Evolutionary conservation across 1,284 basidiomycete species (phyloP).

Genomic region (Phylloboletellus chloephorus): DNA sequence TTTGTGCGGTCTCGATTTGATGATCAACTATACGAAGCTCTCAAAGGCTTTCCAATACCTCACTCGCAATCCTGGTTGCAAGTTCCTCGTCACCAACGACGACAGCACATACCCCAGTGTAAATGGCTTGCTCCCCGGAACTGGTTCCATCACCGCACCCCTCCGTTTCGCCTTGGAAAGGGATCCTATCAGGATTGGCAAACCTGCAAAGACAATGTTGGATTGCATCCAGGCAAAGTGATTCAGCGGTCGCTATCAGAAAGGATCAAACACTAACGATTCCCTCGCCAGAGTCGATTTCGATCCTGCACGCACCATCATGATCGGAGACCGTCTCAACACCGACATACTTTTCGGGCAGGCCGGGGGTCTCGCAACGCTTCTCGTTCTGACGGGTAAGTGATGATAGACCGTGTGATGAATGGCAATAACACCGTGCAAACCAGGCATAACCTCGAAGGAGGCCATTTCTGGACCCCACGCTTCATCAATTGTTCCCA

Average conservation of each 20-base stretch:
- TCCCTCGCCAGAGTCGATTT: constrained; percentile 66
- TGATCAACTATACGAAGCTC: constrained; percentile 88
- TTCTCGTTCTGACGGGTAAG: constrained; percentile 90
- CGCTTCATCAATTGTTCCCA: constrained; percentile 67
- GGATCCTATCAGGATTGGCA: constrained; percentile 81
- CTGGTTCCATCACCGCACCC: constrained; percentile 81
- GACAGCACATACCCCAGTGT: constrained; percentile 86
- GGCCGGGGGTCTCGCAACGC: constrained; percentile 77
- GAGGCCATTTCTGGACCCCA: constrained; percentile 69
- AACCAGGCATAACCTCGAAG: constrained; percentile 65
- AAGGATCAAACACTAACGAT: neutral
- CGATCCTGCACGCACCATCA: constrained; percentile 81
- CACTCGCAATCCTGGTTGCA: constrained; percentile 69
- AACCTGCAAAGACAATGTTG: constrained; percentile 89
- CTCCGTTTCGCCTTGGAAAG: constrained; percentile 70
- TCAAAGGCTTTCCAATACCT: constrained; percentile 93
- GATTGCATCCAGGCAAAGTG: constrained; percentile 96
- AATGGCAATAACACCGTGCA: constrained; percentile 5
- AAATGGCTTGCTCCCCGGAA: constrained; percentile 79
- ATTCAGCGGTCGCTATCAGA: constrained; percentile 23
- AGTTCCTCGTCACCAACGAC: constrained; percentile 90
- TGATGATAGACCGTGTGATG: constrained; percentile 8
- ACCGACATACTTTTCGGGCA: constrained; percentile 94
- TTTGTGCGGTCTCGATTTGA: constrained; percentile 78
- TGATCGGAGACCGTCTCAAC: constrained; percentile 93